These are phyloP conservation scores for Coriaria nepalensis DNA, from an alignment of 306 rosid genomes.

Conservation along the genomic window DNA sequence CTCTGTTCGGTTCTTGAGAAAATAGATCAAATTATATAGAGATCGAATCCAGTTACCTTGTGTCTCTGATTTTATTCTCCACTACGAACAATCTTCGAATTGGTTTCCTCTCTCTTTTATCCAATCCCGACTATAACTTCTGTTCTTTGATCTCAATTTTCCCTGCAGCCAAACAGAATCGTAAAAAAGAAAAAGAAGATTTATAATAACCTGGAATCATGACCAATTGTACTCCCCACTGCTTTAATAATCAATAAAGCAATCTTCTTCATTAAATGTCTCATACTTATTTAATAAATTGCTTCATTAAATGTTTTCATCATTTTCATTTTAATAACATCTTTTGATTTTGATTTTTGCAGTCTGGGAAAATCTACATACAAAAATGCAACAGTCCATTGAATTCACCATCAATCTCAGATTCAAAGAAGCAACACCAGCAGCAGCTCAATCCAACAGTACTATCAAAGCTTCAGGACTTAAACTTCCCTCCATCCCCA, in stretches of 20 bases:
- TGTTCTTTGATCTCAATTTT: neutral
- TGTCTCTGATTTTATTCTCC: too few species aligned
- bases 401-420: constrained; percentile 14
- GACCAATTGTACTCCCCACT: neutral
- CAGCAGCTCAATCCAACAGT: constrained; percentile 22
- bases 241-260: too few species aligned
- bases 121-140: too few species aligned
- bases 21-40: too few species aligned
- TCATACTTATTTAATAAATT: constrained; percentile 3
- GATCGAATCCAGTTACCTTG: too few species aligned
- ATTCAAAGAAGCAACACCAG: constrained; percentile 18
- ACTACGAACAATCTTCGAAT: too few species aligned
- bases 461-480: constrained; percentile 54
- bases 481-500: constrained; percentile 54
- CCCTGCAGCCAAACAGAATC: constrained; percentile 2
- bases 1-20: too few species aligned
- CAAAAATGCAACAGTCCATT: constrained; percentile 36
- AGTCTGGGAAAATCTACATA: constrained; percentile 85
- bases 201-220: neutral
- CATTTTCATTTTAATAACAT: neutral
- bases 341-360: constrained; percentile 13
- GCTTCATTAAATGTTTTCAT: neutral
- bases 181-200: too few species aligned
- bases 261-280: neutral
- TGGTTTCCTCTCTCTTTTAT: too few species aligned